phyloP scores from a whole-genome alignment of 2,329 filamentous ascomycete species.

The Sclerotinia sclerotiorum region DNA sequence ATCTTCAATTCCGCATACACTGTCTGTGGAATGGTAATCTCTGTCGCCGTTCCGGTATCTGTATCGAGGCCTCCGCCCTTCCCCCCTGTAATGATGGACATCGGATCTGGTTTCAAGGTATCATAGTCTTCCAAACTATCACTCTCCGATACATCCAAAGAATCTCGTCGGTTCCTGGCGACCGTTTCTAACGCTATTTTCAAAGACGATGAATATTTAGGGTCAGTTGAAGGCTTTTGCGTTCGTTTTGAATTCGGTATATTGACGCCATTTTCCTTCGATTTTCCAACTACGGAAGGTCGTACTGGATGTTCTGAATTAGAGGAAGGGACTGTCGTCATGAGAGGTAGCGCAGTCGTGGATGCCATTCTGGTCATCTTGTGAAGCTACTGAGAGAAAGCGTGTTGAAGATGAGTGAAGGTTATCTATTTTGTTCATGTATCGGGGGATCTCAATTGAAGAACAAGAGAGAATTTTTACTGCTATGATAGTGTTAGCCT shows the following conservation, averaged over 20 bases:
- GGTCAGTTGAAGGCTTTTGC: constrained; percentile 20
- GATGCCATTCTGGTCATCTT: constrained; percentile 26
- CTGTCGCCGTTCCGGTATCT: constrained; percentile 25
- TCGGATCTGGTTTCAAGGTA: constrained; percentile 34
- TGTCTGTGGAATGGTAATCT: constrained; percentile 24
- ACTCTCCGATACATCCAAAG: constrained; percentile 31
- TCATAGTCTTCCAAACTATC: constrained; percentile 40
- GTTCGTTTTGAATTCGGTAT: constrained; percentile 26
- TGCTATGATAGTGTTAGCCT: neutral
- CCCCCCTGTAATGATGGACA: constrained; percentile 37
- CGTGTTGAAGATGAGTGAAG: neutral
- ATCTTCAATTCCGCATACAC: constrained; percentile 31
- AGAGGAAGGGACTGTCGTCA: neutral
- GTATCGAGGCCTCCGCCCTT: constrained; percentile 40
- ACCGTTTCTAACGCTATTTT: constrained; percentile 34
- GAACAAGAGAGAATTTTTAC: neutral
- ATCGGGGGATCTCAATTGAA: neutral
- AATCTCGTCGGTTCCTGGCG: constrained; percentile 20
- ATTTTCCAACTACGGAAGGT: constrained; percentile 29
- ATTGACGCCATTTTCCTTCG: constrained; percentile 32
- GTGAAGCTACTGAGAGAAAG: neutral
- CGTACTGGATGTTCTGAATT: constrained; percentile 1
- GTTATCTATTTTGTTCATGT: neutral
- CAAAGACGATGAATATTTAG: constrained; percentile 32
- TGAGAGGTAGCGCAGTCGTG: constrained; percentile 5